These are phyloP conservation scores for Sugiyamaella pinicola DNA, from an alignment of 1,139 yeast genomes.

Conservation along the genomic window DNA sequence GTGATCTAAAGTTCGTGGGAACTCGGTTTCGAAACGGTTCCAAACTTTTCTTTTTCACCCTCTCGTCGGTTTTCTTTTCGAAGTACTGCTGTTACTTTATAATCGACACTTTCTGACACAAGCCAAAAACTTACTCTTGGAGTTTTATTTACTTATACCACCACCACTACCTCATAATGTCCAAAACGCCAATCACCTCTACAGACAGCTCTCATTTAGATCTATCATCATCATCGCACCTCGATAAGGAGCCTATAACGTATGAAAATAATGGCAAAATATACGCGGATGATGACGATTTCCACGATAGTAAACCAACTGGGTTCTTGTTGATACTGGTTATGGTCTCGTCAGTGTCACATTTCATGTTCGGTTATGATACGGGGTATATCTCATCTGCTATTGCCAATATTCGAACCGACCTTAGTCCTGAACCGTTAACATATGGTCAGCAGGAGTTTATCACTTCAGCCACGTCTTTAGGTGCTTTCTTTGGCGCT, in stretches of 20 bases:
- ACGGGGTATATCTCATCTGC: conserved; percentile 96
- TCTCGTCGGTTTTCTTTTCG: too few relatives aligned
- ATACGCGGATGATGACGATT: conserved; percentile 22
- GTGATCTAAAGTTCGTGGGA: neutral
- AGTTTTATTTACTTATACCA: neutral
- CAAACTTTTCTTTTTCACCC: neutral
- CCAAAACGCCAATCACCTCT: neutral
- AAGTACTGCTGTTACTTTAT: too few relatives aligned
- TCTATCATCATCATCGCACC: neutral
- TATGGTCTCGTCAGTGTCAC: conserved; percentile 85
- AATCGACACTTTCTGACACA: neutral
- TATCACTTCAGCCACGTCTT: conserved; percentile 92
- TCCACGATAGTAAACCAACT: conserved; percentile 28
- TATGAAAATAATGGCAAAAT: conserved; percentile 6
- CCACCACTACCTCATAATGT: neutral
- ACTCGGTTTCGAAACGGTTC: too few relatives aligned
- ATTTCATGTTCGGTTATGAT: conserved; percentile 95
- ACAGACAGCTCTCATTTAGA: neutral
- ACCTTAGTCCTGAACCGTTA: conserved; percentile 49
- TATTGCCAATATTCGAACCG: conserved; percentile 77
- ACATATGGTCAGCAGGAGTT: conserved; percentile 81
- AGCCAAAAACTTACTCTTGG: neutral
- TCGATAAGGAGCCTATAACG: neutral
- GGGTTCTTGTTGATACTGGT: conserved; percentile 59
- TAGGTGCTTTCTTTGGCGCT: conserved; percentile 86